Evolutionary conservation across 306 rosid genomes (phyloP), one percentile per base, ranked within the genome.

Genomic region (Corylus americana): DNA sequence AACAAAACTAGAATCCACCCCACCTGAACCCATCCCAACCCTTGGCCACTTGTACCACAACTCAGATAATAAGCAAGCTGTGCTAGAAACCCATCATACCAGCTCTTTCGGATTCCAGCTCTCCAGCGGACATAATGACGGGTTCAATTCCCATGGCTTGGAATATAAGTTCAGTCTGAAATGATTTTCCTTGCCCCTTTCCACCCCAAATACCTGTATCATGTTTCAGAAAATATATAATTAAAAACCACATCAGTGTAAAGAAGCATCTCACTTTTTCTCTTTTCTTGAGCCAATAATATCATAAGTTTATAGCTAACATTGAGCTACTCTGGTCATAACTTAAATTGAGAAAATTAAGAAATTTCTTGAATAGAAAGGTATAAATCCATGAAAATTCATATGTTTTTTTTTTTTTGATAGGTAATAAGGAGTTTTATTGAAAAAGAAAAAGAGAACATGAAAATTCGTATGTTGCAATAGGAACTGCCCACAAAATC

Each of bases 171-270:
- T 94, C 98, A 51, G 98, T 94, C 87, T 94, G 98, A 89, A 94
- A 94, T 77, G 98, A 79, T 83, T 94, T 94, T 72, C 98, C 98
- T 83, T 92, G 98, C 75, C 98, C 98, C 84, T 94, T 92, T 75
- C 98, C 98, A 83, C 98, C 98, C 98, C 98, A 94, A 80, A 94
- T 85, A 70, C 98, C 98, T 94, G 82, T 8, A 79, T 50, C n/a
- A 42, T n/a, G 16, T 54, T 71, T 75, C 69, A 74, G 57, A 67
- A 49, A 55, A 53, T 78, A 76, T 9, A 44, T 35, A 70, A 54
- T 79, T 44, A 44, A 29, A 51, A 77, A 50, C 55, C 7, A 31
- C n/a, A 18, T 76, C 42, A 84, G 71, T 44, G 27, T 55, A 67
- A 49, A 39, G 35, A 39, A 37, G 17, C 4, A 64, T 14, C 10